phyloP scores from a whole-genome alignment of 441 rosid species.

The Gossypium davidsonii region DNA sequence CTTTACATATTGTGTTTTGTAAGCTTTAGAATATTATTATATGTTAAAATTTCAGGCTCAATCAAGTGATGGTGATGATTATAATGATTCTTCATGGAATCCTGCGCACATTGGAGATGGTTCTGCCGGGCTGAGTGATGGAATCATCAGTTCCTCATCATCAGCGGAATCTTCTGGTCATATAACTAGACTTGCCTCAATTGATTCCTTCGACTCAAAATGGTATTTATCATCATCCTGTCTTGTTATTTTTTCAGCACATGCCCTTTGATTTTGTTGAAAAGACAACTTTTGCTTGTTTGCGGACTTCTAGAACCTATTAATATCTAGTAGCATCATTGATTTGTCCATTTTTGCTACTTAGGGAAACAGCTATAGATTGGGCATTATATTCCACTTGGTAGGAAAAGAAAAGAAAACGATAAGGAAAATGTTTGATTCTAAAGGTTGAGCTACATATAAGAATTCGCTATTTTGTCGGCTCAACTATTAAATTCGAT shows the following conservation, averaged over 20 bases:
- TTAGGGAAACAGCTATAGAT: neutral
- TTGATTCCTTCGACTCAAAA: slow-evolving; percentile 94
- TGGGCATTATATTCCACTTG: neutral
- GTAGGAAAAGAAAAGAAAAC: neutral
- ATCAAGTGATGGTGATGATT: slow-evolving; percentile 55
- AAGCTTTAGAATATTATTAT: slow-evolving; percentile 6
- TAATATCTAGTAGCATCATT: neutral
- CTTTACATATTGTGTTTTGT: neutral
- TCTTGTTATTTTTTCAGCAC: slow-evolving; percentile 7
- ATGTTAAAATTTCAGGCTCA: slow-evolving; percentile 38
- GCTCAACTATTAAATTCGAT: neutral
- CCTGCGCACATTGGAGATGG: slow-evolving; percentile 67
- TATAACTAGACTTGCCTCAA: slow-evolving; percentile 87
- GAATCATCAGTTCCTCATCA: slow-evolving; percentile 37
- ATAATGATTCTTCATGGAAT: slow-evolving; percentile 64
- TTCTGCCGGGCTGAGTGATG: slow-evolving; percentile 47
- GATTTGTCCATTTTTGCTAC: neutral
- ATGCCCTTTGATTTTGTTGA: slow-evolving; percentile 4
- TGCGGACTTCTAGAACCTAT: neutral
- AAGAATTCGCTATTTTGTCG: neutral
- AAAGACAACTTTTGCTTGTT: neutral
- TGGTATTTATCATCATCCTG: slow-evolving; percentile 46
- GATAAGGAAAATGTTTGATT: neutral
- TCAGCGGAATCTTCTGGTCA: slow-evolving; percentile 50
- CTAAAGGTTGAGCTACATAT: neutral